Conservation (phyloP, 768 basidiomycete species). For the Trametes maxima region DNA sequence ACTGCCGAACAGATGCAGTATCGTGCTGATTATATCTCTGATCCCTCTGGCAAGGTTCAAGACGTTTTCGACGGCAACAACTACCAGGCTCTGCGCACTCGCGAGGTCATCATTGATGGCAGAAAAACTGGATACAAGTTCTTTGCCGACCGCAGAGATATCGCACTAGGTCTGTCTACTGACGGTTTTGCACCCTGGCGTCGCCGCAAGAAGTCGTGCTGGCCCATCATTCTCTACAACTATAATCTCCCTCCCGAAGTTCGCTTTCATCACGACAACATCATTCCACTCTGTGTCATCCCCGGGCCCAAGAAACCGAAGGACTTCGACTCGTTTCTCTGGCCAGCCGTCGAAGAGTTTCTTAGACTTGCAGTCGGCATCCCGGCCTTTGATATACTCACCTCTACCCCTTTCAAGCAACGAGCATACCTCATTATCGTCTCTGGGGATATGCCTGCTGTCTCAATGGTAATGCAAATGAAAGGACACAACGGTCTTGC, state of each 20-base stretch:
- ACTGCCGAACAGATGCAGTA: constrained; percentile 14
- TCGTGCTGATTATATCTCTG: constrained; percentile 9
- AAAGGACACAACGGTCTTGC: constrained; percentile 30
- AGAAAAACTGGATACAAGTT: constrained; percentile 27
- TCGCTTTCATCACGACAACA: constrained; percentile 25
- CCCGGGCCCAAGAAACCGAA: constrained; percentile 33
- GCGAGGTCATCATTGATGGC: constrained; percentile 34
- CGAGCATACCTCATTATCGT: constrained; percentile 27
- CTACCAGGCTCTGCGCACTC: constrained; percentile 33
- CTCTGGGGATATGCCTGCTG: constrained; percentile 30
- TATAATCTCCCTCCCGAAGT: constrained; percentile 35
- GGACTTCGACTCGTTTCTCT: constrained; percentile 35
- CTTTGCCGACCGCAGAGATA: constrained; percentile 43
- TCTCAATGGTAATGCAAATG: constrained; percentile 27
- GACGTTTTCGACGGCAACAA: constrained; percentile 41
- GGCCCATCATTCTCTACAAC: constrained; percentile 46
- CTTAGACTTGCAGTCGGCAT: constrained; percentile 26
- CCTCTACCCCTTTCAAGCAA: constrained; percentile 15
- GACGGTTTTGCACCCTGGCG: constrained; percentile 49
- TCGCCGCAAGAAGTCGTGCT: constrained; percentile 35
- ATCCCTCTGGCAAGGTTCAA: constrained; percentile 23
- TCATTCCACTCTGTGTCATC: constrained; percentile 30
- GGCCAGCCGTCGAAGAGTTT: constrained; percentile 31
- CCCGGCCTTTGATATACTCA: constrained; percentile 5
- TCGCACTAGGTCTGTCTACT: constrained; percentile 45